Conservation (phyloP, 2,329 filamentous ascomycete species). For the Diatrype stigma region DNA sequence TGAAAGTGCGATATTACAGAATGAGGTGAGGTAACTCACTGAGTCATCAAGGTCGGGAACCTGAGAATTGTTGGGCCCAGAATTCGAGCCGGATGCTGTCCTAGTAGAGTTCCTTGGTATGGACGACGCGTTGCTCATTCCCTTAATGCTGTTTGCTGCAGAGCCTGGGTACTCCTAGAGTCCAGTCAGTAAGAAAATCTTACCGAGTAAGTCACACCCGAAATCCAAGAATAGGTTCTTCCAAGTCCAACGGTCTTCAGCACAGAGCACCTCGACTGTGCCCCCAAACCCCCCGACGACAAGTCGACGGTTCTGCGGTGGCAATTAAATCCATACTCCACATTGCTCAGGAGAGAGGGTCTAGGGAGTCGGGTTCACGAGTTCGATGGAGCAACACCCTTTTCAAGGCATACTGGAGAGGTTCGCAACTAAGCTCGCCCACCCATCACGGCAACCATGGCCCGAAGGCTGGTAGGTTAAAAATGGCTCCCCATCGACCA, state of each 20-base stretch:
- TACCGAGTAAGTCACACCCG: neutral
- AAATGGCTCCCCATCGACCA: neutral
- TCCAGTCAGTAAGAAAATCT: neutral
- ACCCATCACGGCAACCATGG: neutral
- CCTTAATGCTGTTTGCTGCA: no score
- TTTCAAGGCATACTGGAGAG: neutral
- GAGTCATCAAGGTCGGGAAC: no score
- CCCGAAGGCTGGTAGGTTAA: neutral
- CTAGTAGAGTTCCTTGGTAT: no score
- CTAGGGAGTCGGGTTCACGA: neutral
- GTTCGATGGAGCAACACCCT: neutral
- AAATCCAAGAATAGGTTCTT: neutral
- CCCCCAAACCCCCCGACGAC: neutral
- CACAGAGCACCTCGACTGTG: conserved; percentile 1
- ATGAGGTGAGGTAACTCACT: no score
- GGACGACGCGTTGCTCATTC: no score
- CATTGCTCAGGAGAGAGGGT: neutral
- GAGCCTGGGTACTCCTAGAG: neutral
- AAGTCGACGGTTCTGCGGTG: neutral
- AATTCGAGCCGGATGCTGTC: no score
- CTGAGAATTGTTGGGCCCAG: no score
- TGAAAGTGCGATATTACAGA: no score
- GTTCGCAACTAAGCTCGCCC: neutral
- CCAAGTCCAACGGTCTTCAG: neutral
- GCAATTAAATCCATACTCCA: neutral